These are phyloP conservation scores for Viola pubescens DNA, from an alignment of 441 rosid genomes.

Conservation along the genomic window DNA sequence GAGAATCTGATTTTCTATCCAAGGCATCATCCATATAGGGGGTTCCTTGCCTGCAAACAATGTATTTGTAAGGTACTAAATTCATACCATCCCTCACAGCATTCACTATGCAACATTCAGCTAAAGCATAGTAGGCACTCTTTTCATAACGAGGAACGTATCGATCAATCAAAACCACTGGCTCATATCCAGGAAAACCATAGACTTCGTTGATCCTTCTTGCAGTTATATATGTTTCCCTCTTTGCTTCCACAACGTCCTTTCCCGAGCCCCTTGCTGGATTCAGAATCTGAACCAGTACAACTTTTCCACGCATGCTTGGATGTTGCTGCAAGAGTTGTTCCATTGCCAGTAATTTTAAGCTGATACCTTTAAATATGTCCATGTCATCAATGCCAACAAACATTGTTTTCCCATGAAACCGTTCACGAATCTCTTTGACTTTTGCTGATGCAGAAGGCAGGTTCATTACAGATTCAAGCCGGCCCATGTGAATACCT, in stretches of 20 bases:
- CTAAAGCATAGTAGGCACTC: constrained; percentile 74
- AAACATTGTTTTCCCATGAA: constrained; percentile 51
- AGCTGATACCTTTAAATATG: constrained; percentile 83
- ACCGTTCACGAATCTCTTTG: constrained; percentile 61
- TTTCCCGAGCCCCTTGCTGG: constrained; percentile 89
- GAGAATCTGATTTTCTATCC: constrained; percentile 37
- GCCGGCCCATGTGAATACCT: constrained; percentile 86
- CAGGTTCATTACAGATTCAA: constrained; percentile 71
- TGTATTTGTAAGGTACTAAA: constrained; percentile 75
- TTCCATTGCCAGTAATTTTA: constrained; percentile 69
- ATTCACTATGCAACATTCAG: constrained; percentile 82
- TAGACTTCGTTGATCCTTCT: constrained; percentile 60
- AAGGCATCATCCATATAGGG: constrained; percentile 45
- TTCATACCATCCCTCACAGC: constrained; percentile 97
- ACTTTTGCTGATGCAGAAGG: constrained; percentile 54
- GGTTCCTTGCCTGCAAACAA: constrained; percentile 80
- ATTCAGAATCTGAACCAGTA: constrained; percentile 77
- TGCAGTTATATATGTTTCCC: constrained; percentile 59
- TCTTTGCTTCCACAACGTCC: constrained; percentile 75
- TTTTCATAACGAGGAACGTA: constrained; percentile 74
- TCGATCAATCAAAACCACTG: constrained; percentile 72
- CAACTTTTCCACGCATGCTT: constrained; percentile 52
- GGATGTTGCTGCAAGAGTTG: constrained; percentile 61
- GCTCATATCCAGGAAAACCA: constrained; percentile 58
- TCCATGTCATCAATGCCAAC: constrained; percentile 92